These are phyloP conservation scores for Penicillium hordei DNA, from an alignment of 2,329 filamentous ascomycete genomes.

Conservation along the genomic window DNA sequence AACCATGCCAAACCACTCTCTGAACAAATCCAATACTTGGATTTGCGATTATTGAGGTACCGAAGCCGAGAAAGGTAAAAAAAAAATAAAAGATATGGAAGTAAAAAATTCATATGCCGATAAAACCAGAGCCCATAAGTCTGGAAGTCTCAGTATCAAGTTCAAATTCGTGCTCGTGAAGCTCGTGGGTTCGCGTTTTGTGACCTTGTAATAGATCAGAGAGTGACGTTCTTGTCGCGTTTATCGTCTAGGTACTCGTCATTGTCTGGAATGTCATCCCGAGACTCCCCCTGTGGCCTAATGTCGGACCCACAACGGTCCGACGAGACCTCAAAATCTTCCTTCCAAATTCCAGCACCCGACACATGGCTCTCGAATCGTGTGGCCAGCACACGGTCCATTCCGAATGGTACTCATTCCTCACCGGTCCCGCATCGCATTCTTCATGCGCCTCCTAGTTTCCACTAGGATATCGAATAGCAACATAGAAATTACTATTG, in stretches of 20 bases:
- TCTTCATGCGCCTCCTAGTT: background rate
- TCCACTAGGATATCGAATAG: background rate
- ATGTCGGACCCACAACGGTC: slow-evolving; percentile 5
- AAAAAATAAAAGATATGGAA: slow-evolving; percentile 14
- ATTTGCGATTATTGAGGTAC: slow-evolving; percentile 17
- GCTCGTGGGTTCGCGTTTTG: slow-evolving; percentile 33
- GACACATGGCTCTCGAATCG: slow-evolving; percentile 23
- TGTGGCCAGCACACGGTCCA: slow-evolving; percentile 28
- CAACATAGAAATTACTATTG: slow-evolving; percentile 26
- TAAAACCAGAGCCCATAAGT: slow-evolving; percentile 4
- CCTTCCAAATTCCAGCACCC: slow-evolving; percentile 9
- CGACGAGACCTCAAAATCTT: slow-evolving; percentile 15
- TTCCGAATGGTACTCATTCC: slow-evolving; percentile 11
- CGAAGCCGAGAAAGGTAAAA: slow-evolving; percentile 14
- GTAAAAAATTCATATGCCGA: slow-evolving; percentile 21
- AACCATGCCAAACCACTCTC: background rate
- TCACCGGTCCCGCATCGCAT: background rate
- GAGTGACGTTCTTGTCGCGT: slow-evolving; percentile 13
- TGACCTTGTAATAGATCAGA: slow-evolving; percentile 28
- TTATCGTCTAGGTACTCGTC: background rate
- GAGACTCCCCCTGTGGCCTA: slow-evolving; percentile 2
- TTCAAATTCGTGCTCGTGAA: slow-evolving; percentile 35
- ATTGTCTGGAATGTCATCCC: slow-evolving; percentile 4
- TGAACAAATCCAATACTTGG: slow-evolving; percentile 1
- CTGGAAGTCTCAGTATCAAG: slow-evolving; percentile 23